Evolutionary conservation across 331 rosid genomes (phyloP).

Genomic region (Erythrophleum ivorense): DNA sequence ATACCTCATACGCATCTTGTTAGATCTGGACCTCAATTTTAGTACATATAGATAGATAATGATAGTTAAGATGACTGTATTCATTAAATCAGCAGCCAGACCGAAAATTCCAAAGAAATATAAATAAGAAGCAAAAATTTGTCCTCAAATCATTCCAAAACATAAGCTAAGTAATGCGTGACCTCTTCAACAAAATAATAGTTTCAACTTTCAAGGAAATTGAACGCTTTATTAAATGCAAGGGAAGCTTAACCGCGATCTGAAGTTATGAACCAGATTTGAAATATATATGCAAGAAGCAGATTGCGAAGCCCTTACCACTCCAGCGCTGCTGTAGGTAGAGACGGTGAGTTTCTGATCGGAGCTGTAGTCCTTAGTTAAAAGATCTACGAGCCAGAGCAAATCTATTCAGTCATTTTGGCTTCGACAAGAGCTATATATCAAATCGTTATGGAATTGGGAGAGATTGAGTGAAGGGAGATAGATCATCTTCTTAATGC

Average conservation of each 20-base stretch:
- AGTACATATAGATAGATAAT: background rate
- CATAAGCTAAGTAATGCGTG: background rate
- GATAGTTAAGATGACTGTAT: background rate
- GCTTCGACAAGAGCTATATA: background rate
- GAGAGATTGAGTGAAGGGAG: background rate
- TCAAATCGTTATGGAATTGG: background rate
- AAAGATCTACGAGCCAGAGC: slow-evolving; percentile 54
- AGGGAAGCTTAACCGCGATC: background rate
- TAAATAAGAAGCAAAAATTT: background rate
- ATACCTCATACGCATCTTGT: background rate
- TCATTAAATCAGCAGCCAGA: background rate
- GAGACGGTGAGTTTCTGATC: slow-evolving; percentile 71
- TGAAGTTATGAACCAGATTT: background rate
- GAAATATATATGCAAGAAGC: background rate
- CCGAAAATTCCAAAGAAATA: background rate
- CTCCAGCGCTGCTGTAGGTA: slow-evolving; percentile 67
- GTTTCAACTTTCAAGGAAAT: background rate
- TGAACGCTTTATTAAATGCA: background rate
- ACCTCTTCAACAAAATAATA: background rate
- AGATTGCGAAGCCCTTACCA: slow-evolving; percentile 43
- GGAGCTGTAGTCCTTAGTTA: slow-evolving; percentile 63
- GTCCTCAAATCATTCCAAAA: background rate
- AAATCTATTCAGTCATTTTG: slow-evolving; percentile 1
- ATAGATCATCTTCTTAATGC: background rate
- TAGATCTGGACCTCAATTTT: background rate